phyloP scores from a whole-genome alignment of 2,329 filamentous ascomycete species.

The Zasmidium citrigriseum region DNA sequence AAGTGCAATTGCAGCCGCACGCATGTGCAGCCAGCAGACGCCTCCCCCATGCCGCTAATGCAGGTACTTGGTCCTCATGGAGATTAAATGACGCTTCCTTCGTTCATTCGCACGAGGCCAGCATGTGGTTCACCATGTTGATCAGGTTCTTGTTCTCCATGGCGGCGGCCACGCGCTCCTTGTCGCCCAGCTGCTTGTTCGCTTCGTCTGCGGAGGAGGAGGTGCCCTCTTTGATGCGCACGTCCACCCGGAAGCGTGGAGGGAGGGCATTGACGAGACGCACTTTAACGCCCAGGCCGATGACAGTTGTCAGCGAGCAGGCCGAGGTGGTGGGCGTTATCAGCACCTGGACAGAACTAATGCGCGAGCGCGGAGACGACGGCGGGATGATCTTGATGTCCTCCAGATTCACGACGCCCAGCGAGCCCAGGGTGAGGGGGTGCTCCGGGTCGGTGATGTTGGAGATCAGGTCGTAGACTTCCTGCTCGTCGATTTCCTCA shows the following conservation, averaged over 20 bases:
- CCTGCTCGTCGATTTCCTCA: constrained; percentile 93
- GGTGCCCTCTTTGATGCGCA: constrained; percentile 93
- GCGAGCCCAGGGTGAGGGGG: constrained; percentile 85
- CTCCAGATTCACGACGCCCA: constrained; percentile 93
- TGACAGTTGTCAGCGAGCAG: constrained; percentile 93
- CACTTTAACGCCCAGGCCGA: constrained; percentile 89
- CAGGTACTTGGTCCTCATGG: constrained; percentile 8
- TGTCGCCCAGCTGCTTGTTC: constrained; percentile 94
- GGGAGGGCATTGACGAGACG: constrained; percentile 88
- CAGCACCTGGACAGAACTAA: constrained; percentile 78
- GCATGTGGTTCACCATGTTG: constrained; percentile 88
- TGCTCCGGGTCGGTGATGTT: constrained; percentile 96
- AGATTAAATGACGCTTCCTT: neutral
- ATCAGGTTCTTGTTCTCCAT: constrained; percentile 90
- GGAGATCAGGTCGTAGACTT: constrained; percentile 95
- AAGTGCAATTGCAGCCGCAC: neutral
- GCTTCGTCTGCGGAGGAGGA: constrained; percentile 93
- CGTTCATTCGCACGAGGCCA: constrained; percentile 48
- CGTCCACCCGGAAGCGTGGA: constrained; percentile 87
- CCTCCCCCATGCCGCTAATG: constrained; percentile 15
- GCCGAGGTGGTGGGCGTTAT: constrained; percentile 97
- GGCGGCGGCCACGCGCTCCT: constrained; percentile 92
- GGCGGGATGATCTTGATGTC: constrained; percentile 80
- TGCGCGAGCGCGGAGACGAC: constrained; percentile 61
- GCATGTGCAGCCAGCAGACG: neutral